Evolutionary conservation across 208 protist species (phyloP).

Genomic region (Herpetomonas muscarum): DNA sequence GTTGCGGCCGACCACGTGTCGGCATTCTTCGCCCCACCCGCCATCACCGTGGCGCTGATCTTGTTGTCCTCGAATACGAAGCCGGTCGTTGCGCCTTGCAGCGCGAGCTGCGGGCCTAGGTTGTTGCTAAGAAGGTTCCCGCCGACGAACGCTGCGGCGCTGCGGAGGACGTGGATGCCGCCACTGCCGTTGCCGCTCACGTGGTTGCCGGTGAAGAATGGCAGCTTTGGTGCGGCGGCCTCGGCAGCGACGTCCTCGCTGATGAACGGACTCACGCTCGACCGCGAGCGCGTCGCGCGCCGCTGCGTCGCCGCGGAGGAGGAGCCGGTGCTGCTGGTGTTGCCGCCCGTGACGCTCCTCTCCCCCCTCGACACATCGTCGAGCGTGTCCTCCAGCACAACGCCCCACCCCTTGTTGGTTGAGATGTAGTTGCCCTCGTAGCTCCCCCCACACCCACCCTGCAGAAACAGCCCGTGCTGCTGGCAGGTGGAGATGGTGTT

Average conservation of each 20-base stretch:
- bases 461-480: conserved; percentile 25
- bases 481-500: conserved; percentile 30
- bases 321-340: background rate
- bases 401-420: conserved; percentile 37
- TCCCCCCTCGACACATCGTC: no score
- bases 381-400: conserved; percentile 22
- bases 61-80: conserved; percentile 18
- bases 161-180: conserved; percentile 21
- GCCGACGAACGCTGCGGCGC: conserved; percentile 10
- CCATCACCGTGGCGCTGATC: background rate
- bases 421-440: conserved; percentile 43
- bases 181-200: conserved; percentile 24
- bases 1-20: conserved; percentile 6
- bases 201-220: conserved; percentile 25
- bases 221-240: background rate
- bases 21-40: conserved; percentile 10
- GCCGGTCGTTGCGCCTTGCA: conserved; percentile 13
- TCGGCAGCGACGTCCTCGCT: background rate
- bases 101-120: conserved; percentile 26
- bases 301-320: background rate
- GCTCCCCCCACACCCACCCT: conserved; percentile 12
- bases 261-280: background rate
- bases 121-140: conserved; percentile 30
- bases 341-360: background rate
- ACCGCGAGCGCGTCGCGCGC: background rate